Percentiles rank a stretch among this genome's conserved stretches.
These are phyloP conservation scores for Oryza punctata DNA, from an alignment of 176 grass and related monocot genomes.

Conservation along the genomic window DNA sequence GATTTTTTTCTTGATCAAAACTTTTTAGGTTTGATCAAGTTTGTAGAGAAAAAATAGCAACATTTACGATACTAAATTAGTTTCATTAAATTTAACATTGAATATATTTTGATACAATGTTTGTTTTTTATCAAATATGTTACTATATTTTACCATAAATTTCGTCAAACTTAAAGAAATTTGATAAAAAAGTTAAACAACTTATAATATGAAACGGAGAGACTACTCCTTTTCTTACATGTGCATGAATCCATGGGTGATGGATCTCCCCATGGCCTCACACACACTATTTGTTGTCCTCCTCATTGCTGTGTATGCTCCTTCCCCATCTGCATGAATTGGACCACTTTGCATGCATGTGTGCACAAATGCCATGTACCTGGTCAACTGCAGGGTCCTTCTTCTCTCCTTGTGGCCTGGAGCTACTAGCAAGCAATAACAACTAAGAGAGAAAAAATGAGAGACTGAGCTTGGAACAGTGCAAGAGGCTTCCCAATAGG, in stretches of 20 bases:
- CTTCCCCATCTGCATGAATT: background rate
- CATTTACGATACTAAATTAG: too few species aligned
- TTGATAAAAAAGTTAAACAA: too few species aligned
- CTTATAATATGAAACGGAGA: too few species aligned
- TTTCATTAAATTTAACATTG: too few species aligned
- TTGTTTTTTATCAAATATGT: too few species aligned
- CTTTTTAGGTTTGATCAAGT: too few species aligned
- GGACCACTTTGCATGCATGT: conserved; percentile 9
- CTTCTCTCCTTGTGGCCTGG: background rate
- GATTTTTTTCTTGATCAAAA: too few species aligned
- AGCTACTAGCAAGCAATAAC: background rate
- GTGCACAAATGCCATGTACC: background rate
- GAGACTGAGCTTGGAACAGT: conserved; percentile 3
- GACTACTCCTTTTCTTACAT: too few species aligned
- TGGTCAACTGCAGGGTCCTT: conserved; percentile 28
- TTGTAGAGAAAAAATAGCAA: too few species aligned
- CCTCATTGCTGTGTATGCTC: background rate
- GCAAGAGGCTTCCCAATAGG: conserved; percentile 4
- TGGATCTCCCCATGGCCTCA: background rate
- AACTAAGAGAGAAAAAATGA: background rate
- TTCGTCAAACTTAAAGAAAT: too few species aligned
- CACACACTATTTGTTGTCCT: conserved; percentile 36
- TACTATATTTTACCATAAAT: too few species aligned
- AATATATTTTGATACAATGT: too few species aligned
- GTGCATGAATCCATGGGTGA: background rate